Percentiles rank a stretch among this genome's conserved stretches.
phyloP scores from a whole-genome alignment of 1,284 basidiomycete genomes.

The Irpex rosettiformis region DNA sequence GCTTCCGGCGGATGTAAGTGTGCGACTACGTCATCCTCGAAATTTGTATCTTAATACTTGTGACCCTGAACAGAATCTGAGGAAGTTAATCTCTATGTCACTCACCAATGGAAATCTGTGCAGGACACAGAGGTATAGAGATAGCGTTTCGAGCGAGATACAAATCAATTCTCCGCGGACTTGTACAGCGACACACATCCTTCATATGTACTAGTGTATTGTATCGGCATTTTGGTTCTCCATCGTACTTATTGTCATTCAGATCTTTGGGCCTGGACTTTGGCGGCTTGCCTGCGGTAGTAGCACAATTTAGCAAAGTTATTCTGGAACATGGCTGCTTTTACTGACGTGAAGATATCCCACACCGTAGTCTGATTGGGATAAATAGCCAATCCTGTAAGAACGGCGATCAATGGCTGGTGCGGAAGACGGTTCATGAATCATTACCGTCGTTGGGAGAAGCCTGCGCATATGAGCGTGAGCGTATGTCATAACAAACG shows the following conservation, averaged over 20 bases:
- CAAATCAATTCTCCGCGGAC: not conserved
- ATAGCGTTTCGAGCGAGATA: not conserved
- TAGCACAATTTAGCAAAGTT: not conserved
- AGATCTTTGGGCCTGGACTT: conserved; percentile 32
- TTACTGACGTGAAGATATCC: conserved; percentile 45
- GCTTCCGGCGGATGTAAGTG: conserved; percentile 5
- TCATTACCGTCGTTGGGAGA: conserved; percentile 51
- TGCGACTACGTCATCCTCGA: not conserved
- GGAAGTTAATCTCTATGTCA: not conserved
- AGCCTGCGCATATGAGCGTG: conserved; percentile 29
- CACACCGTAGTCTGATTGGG: conserved; percentile 50
- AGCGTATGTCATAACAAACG: not conserved
- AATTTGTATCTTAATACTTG: not conserved
- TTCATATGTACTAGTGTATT: conserved; percentile 4
- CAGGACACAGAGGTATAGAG: not conserved
- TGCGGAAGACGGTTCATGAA: not conserved
- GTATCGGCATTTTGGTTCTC: not conserved
- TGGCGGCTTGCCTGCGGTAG: conserved; percentile 28
- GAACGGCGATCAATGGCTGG: not conserved
- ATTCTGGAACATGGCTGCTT: not conserved
- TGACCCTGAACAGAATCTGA: conserved; percentile 2
- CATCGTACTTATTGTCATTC: conserved; percentile 7
- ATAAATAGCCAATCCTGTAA: conserved; percentile 40
- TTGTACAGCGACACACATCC: not conserved
- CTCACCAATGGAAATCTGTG: not conserved